These are phyloP conservation scores for Chlamydomonas incerta DNA, from an alignment of 139 green algal species.

Conservation along the genomic window DNA sequence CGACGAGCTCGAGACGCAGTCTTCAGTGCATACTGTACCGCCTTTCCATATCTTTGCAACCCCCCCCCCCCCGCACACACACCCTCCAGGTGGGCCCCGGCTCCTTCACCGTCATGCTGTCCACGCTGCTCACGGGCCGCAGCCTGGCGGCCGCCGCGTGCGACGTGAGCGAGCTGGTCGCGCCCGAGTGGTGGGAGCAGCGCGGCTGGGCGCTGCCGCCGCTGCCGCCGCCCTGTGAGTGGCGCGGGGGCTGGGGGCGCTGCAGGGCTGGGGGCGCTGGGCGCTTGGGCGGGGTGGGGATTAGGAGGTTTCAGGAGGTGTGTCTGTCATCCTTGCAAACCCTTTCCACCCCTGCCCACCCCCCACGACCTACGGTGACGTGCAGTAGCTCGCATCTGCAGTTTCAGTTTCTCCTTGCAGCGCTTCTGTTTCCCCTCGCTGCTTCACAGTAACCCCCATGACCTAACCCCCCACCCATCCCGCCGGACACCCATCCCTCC, in stretches of 20 bases:
- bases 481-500: not conserved
- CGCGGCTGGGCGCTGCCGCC: constrained; percentile 49
- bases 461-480: not conserved
- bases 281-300: too few species aligned
- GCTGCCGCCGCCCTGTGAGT: constrained; percentile 50
- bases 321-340: too few species aligned
- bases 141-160: constrained; percentile 23
- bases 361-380: too few species aligned
- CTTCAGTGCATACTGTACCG: too few species aligned
- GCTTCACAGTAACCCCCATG: too few species aligned
- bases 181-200: constrained; percentile 63
- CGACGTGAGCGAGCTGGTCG: constrained; percentile 45
- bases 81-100: constrained; percentile 24
- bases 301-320: too few species aligned
- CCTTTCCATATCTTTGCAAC: not conserved
- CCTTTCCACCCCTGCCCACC: too few species aligned
- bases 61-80: not conserved
- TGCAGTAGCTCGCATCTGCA: too few species aligned
- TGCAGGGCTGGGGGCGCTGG: not conserved
- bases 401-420: too few species aligned
- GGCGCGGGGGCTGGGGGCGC: not conserved
- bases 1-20: too few species aligned
- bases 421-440: too few species aligned
- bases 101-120: constrained; percentile 74
- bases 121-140: constrained; percentile 50